phyloP scores from a whole-genome alignment of 2,329 filamentous ascomycete genomes.

The Colletotrichum theobromicola region DNA sequence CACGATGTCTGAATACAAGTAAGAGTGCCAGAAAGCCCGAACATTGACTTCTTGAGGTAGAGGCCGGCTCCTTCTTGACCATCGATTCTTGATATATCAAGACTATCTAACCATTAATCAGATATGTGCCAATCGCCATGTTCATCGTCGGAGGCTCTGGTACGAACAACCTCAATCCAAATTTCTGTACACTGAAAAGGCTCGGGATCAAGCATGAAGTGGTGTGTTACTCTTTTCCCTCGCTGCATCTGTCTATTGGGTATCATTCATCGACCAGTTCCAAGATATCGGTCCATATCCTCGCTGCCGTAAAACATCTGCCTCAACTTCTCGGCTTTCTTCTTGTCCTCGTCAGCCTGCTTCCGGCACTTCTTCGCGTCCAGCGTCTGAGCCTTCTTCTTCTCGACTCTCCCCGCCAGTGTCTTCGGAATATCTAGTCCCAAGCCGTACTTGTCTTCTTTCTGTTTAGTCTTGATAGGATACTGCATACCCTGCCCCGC shows the following conservation, averaged over 20 bases:
- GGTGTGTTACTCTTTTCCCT: background rate
- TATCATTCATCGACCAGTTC: constrained; percentile 29
- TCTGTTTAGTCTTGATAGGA: constrained; percentile 75
- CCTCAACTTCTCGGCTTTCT: constrained; percentile 66
- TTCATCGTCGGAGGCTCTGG: too few species aligned
- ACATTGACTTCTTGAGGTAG: too few species aligned
- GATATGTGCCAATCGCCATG: too few species aligned
- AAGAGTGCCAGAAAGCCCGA: too few species aligned
- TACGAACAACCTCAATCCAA: too few species aligned
- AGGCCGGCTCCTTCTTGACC: too few species aligned
- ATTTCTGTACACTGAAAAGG: background rate
- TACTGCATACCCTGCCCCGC: constrained; percentile 74
- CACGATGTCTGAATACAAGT: too few species aligned
- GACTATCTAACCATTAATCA: too few species aligned
- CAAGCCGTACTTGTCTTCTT: constrained; percentile 77
- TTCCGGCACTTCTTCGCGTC: constrained; percentile 75
- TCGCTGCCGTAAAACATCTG: constrained; percentile 76
- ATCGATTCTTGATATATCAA: too few species aligned
- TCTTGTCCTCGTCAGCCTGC: constrained; percentile 65
- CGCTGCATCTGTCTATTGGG: background rate
- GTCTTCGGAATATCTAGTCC: constrained; percentile 57
- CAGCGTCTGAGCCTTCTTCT: constrained; percentile 54
- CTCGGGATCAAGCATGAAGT: background rate
- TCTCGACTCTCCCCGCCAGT: constrained; percentile 42
- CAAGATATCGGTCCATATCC: constrained; percentile 79